A percentile compares a stretch with the other conserved stretches of the same genome.
Conservation (phyloP, 2,329 filamentous ascomycete genomes). For the Tympanopsis confertula region DNA sequence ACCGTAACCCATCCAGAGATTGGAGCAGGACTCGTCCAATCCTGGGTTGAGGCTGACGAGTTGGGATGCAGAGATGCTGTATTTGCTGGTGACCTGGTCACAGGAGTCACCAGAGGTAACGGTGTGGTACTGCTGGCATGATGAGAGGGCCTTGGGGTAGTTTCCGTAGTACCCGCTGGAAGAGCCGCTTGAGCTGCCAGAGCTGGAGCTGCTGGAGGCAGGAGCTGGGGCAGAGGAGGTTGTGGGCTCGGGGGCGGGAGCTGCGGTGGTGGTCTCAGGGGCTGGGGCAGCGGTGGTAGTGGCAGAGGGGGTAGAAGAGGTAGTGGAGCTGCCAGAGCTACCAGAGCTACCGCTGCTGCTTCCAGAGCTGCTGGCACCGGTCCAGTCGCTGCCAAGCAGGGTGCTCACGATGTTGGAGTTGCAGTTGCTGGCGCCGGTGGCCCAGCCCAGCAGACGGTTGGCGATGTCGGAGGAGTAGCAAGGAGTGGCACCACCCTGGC, state of each 20-base stretch:
- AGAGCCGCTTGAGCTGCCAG: not conserved
- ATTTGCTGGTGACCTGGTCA: not conserved
- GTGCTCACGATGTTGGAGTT: conserved; percentile 5
- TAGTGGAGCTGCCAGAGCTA: not conserved
- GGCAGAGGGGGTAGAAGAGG: not conserved
- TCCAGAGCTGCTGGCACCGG: not conserved
- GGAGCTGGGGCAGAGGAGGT: not conserved
- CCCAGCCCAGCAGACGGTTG: conserved; percentile 10
- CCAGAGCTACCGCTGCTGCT: not conserved
- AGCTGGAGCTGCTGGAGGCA: not conserved
- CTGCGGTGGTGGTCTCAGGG: not conserved
- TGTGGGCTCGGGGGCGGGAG: not conserved
- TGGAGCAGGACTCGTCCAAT: not conserved
- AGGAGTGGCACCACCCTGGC: conserved; percentile 7
- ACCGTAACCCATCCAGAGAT: not conserved
- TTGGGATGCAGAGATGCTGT: not conserved
- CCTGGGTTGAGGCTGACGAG: not conserved
- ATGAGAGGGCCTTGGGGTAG: not conserved
- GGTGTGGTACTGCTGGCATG: not conserved
- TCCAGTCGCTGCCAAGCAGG: not conserved
- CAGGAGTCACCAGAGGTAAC: not conserved
- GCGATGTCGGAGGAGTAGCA: conserved; percentile 12
- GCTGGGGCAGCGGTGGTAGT: not conserved
- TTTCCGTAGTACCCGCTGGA: not conserved
- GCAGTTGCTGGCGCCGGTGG: conserved; percentile 5